phyloP scores from a whole-genome alignment of 2,329 filamentous ascomycete species.

The Microsporum audouinii region DNA sequence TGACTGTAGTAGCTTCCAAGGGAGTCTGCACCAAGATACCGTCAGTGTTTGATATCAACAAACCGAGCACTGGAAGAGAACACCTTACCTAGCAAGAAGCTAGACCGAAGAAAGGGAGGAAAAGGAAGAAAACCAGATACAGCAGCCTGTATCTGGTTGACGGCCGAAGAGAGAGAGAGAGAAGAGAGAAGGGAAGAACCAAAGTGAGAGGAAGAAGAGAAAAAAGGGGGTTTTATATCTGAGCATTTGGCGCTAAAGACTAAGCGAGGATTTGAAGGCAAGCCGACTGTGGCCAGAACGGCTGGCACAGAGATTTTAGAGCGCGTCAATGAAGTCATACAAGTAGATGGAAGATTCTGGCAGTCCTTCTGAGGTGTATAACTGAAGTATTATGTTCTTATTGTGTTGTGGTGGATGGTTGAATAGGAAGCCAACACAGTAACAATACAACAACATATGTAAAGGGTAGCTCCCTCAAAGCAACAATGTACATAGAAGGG shows the following conservation, averaged over 20 bases:
- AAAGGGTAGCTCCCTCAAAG: no score
- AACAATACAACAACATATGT: neutral
- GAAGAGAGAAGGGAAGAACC: constrained; percentile 1
- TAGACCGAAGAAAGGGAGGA: neutral
- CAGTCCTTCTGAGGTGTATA: neutral
- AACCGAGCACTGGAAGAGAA: neutral
- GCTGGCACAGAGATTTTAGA: neutral
- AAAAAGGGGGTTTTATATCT: constrained; percentile 12
- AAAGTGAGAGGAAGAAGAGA: constrained; percentile 6
- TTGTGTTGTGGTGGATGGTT: neutral
- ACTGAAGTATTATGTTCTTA: neutral
- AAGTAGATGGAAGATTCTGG: neutral
- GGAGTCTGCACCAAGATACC: neutral
- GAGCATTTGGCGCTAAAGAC: constrained; percentile 5
- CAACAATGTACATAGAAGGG: no score
- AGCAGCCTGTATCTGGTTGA: neutral
- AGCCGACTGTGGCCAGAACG: neutral
- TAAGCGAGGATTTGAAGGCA: constrained; percentile 6
- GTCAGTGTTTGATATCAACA: neutral
- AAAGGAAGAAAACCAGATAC: neutral
- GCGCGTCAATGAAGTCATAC: neutral
- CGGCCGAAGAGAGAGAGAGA: neutral
- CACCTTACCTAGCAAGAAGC: neutral
- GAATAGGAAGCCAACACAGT: neutral
- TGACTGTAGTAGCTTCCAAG: neutral